These are phyloP conservation scores for Xerocomellus chrysenteron DNA, from an alignment of 768 basidiomycete species.

Conservation along the genomic window DNA sequence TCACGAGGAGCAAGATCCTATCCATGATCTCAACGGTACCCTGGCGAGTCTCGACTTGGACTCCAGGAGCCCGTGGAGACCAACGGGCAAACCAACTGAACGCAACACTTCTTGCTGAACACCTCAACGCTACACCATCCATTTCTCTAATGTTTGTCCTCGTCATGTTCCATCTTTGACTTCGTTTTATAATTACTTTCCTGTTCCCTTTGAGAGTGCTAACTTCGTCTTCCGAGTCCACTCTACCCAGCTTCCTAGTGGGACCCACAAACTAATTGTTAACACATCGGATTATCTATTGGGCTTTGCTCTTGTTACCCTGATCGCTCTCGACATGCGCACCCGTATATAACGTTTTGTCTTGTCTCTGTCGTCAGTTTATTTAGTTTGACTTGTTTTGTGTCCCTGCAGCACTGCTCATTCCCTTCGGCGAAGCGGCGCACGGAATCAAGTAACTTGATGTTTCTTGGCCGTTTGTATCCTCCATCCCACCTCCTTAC, in stretches of 20 bases:
- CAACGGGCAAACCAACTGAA: conserved; percentile 21
- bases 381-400: conserved; percentile 34
- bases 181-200: conserved; percentile 26
- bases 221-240: conserved; percentile 17
- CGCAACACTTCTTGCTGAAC: conserved; percentile 21
- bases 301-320: conserved; percentile 35
- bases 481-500: not conserved
- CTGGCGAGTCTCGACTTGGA: conserved; percentile 74
- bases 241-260: conserved; percentile 15
- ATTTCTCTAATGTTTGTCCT: conserved; percentile 9
- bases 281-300: conserved; percentile 33
- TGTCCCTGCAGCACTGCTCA: conserved; percentile 12
- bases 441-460: conserved; percentile 12
- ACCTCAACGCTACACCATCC: conserved; percentile 4
- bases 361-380: conserved; percentile 26
- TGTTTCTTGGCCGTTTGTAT: conserved; percentile 15
- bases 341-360: conserved; percentile 36
- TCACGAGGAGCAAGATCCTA: conserved; percentile 46
- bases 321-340: conserved; percentile 39
- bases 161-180: conserved; percentile 10
- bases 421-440: conserved; percentile 5
- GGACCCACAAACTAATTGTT: conserved; percentile 29
- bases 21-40: conserved; percentile 74
- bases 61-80: conserved; percentile 36
- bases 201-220: conserved; percentile 13